Percentiles rank a stretch among this genome's conserved stretches.
phyloP scores from a whole-genome alignment of 768 basidiomycete genomes.

The Leccinum rimulosum region DNA sequence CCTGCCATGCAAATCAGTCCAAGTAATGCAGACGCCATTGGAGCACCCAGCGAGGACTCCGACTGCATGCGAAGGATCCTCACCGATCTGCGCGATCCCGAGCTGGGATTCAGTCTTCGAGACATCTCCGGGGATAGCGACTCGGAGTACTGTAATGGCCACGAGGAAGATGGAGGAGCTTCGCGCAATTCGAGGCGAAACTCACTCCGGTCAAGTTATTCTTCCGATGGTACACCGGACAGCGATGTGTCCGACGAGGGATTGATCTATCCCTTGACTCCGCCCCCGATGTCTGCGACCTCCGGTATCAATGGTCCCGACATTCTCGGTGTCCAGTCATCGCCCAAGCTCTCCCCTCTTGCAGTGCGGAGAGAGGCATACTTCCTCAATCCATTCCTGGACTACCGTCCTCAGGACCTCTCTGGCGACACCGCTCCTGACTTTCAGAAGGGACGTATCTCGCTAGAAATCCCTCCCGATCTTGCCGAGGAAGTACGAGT shows the following conservation, averaged over 20 bases:
- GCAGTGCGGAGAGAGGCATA: not conserved
- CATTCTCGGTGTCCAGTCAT: not conserved
- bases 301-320: not conserved
- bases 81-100: conserved; percentile 14
- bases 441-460: not conserved
- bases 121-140: conserved; percentile 8
- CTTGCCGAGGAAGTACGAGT: not conserved
- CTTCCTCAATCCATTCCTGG: conserved; percentile 3
- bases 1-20: not conserved
- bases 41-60: not conserved
- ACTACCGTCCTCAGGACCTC: conserved; percentile 1
- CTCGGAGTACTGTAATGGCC: not conserved
- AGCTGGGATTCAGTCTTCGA: conserved; percentile 6
- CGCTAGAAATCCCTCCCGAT: not conserved
- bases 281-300: not conserved
- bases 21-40: not conserved
- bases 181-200: not conserved
- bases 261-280: conserved; percentile 11
- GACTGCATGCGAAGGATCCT: conserved; percentile 17
- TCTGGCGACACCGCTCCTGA: not conserved
- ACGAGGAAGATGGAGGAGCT: not conserved
- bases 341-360: not conserved
- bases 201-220: not conserved
- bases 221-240: not conserved
- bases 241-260: conserved; percentile 8